Conservation (phyloP, 768 basidiomycete species). For the Leccinum obscurum region DNA sequence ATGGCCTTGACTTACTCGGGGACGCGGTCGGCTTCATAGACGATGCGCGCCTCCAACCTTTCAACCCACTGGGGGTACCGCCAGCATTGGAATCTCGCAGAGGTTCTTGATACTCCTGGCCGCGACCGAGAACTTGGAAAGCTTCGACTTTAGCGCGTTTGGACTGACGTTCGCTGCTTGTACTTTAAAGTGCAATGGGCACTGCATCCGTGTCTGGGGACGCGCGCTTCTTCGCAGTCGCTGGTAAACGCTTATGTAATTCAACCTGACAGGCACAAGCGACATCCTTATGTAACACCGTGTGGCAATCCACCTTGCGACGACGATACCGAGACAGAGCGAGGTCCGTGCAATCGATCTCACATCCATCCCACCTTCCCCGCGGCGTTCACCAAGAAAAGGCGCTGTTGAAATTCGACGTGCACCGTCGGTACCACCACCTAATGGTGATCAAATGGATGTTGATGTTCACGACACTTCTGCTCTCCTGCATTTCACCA, state of each 20-base stretch:
- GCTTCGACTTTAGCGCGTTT: slow-evolving; percentile 31
- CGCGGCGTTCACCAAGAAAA: slow-evolving; percentile 27
- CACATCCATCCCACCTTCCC: slow-evolving; percentile 26
- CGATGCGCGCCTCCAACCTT: slow-evolving; percentile 18
- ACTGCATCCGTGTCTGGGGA: slow-evolving; percentile 28
- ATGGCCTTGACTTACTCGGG: slow-evolving; percentile 10
- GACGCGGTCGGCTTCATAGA: slow-evolving; percentile 25
- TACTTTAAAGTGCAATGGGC: slow-evolving; percentile 10
- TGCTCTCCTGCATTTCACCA: slow-evolving; percentile 25
- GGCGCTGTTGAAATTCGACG: slow-evolving; percentile 24
- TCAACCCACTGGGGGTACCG: slow-evolving; percentile 2
- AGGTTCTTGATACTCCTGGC: slow-evolving; percentile 16
- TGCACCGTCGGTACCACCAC: slow-evolving; percentile 26
- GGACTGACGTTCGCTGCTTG: slow-evolving; percentile 15
- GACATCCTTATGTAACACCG: no score
- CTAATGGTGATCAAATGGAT: slow-evolving; percentile 24
- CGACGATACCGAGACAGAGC: no score
- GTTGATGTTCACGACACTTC: slow-evolving; percentile 20
- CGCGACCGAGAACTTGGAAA: slow-evolving; percentile 13
- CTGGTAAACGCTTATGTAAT: no score
- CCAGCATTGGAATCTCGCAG: slow-evolving; percentile 19
- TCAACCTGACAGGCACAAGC: no score
- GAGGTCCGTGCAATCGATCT: slow-evolving; percentile 22
- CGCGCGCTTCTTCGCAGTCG: slow-evolving; percentile 29
- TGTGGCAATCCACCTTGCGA: no score